Base-by-base conservation (phyloP, 2,329 filamentous ascomycete genomes). In the Trichoderma arundinaceum region DNA sequence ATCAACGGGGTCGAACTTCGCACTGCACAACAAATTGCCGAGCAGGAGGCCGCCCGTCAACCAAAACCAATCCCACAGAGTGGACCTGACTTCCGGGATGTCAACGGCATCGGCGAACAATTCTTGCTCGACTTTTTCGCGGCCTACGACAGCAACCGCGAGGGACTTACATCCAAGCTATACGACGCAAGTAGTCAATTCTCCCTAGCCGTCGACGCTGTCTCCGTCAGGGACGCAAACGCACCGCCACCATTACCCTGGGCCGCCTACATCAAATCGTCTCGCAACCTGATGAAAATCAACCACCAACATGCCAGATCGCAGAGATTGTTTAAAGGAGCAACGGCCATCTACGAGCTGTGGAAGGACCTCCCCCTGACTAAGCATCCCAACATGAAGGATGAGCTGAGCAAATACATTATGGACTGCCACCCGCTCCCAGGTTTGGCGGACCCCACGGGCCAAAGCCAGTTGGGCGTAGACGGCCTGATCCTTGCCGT, bases 171-270 rank as follows among this genome's bases (percentile, higher is more conserved):
- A 1, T 78, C 83, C 48, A 84, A 85, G 52, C 90, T 91, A 70
- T 97, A 97, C 79, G 92, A 96, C 75, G 83, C 86, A 17, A 78
- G 85, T 39, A 94, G 91, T 59, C 85, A 85, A 10, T 95, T 95
- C 76, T 94, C 92, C 0, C 77, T 94, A 28, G 87, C 88, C 1
- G 84, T 94, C 71, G 92, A 93, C 73, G 88, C 86, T 0, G 74
- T 72, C 71, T 82, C 74, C 74, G 87, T 73, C 79, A 87, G 70
- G 77, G 86, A 76, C 75, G 81, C 73, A 53, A 76, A 75, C 69
- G 75, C 73, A 33, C 80, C 74, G 65, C 73, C 70, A 71, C 81
- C 74, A 65, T 81, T 88, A 61, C 82, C 87, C 15, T 96, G 92
- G 92, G 85, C 87, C 41, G 77, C 86, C 0, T 96, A 96, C 74